Conservation (phyloP, 305 asterid genomes). For the Fraxinus albicans region DNA sequence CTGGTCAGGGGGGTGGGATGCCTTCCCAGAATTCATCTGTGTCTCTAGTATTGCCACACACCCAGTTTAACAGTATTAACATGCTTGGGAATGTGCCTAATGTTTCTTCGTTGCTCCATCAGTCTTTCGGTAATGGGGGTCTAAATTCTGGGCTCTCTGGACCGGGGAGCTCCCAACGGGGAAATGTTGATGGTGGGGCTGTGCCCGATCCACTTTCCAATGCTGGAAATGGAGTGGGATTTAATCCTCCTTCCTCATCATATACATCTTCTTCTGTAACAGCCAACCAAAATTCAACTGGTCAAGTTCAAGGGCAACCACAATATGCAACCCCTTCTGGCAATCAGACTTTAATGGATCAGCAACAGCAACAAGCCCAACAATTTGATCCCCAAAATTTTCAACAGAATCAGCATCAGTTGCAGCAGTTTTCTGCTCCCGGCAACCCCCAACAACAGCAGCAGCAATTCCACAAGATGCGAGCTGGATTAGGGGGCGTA, state of each 20-base stretch:
- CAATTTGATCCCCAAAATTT: slow-evolving; percentile 55
- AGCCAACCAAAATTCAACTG: slow-evolving; percentile 49
- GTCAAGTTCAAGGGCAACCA: slow-evolving; percentile 67
- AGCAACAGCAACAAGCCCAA: slow-evolving; percentile 46
- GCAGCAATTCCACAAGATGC: slow-evolving; percentile 66
- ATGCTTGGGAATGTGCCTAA: slow-evolving; percentile 68
- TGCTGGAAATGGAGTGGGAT: slow-evolving; percentile 70
- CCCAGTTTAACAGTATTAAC: slow-evolving; percentile 54
- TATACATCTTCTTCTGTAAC: slow-evolving; percentile 47
- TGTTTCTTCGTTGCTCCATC: slow-evolving; percentile 73
- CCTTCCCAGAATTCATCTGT: slow-evolving; percentile 54
- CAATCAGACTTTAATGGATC: slow-evolving; percentile 56
- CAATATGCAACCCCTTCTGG: slow-evolving; percentile 52
- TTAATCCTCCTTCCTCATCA: slow-evolving; percentile 44
- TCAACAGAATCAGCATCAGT: slow-evolving; percentile 64
- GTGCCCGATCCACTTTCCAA: slow-evolving; percentile 64
- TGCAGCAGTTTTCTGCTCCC: slow-evolving; percentile 60
- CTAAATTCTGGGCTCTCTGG: slow-evolving; percentile 65
- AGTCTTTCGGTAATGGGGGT: slow-evolving; percentile 75
- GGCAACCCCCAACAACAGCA: slow-evolving; percentile 56
- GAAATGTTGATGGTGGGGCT: slow-evolving; percentile 57
- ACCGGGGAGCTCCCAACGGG: slow-evolving; percentile 60
- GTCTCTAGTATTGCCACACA: slow-evolving; percentile 53
- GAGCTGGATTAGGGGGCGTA: slow-evolving; percentile 60
- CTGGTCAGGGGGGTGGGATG: slow-evolving; percentile 67